phyloP scores from a whole-genome alignment of 345 rosid genomes.

The Theobroma cacao region DNA sequence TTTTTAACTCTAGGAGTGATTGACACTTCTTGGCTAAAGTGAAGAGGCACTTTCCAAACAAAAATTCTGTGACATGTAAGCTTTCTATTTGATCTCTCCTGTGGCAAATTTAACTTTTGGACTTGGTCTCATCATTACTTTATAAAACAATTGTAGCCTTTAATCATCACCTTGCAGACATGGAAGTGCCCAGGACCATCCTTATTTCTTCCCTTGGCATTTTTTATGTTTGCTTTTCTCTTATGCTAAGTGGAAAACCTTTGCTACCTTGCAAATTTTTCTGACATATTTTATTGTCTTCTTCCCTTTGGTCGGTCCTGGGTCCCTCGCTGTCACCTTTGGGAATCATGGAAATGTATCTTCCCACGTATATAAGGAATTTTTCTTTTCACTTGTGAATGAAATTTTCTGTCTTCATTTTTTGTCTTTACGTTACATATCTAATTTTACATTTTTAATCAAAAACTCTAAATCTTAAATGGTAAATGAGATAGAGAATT shows the following conservation, averaged over 20 bases:
- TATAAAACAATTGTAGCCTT: constrained; percentile 8
- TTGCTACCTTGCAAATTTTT: neutral
- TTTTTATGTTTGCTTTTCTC: neutral
- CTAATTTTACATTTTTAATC: no score
- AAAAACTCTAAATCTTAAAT: no score
- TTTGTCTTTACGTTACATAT: no score
- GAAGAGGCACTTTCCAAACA: neutral
- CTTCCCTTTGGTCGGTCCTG: constrained; percentile 1
- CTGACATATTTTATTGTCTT: neutral
- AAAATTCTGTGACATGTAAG: neutral
- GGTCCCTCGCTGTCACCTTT: constrained; percentile 3
- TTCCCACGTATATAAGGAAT: neutral
- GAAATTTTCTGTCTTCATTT: neutral
- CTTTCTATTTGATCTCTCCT: neutral
- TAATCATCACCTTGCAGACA: constrained; percentile 6
- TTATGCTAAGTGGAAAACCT: neutral
- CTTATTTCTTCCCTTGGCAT: neutral
- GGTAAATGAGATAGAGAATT: neutral
- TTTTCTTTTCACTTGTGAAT: neutral
- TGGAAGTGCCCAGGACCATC: neutral
- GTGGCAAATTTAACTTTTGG: neutral
- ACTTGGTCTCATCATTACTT: neutral
- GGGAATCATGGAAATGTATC: neutral
- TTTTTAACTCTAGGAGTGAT: neutral
- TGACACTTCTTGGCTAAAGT: neutral